Base-by-base conservation (phyloP, 2,329 filamentous ascomycete species). In the Arthrobotrys sphaeroides region DNA sequence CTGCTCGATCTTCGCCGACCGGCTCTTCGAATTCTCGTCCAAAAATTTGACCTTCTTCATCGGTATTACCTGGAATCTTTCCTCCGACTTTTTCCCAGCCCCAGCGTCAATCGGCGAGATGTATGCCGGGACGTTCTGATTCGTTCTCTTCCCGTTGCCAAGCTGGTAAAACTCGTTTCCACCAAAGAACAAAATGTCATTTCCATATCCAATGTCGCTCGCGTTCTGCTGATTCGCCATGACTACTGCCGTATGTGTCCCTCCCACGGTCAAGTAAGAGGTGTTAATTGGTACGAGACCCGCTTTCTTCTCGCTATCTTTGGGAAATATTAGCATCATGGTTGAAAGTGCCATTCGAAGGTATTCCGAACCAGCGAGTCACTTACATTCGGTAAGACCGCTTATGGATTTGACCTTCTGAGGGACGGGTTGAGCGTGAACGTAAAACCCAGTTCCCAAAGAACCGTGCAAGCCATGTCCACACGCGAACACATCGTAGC, bases 111-210 rank as follows among this genome's bases (percentile, higher is more conserved):
- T 60, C 1, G 78, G 78, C 3, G 77, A 77, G 36, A 80, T 78
- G 45, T 80, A 79, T 2, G 77, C 66, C 1, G 95, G 95, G 10
- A 87, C 86, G 61, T 88, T 88, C 7, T 91, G 81, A 80, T 98
- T 98, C 80, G 88, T 95, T 77, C 94, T 85, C 85, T 91, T 96
- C 26, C 95, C 94, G 0, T 91, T 97, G 10, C 95, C 95, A 24
- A 99, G 87, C 83, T 99, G 95, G 82, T 91, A 97, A 81, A 90
- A 88, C 84, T 98, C 94, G 80, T 98, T 99, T 62, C 93, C 93
- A 77, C 95, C 95, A 92, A 94, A 99, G 85, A 92, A 96, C 0
- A 98, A 82, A 28, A 94, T 90, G 81, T 98, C 95, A 3, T 91
- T 89, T 55, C 95, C 95, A 88, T 90, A 97, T 81, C 95, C 94